These are phyloP conservation scores for Saccharomyces hybrid DNA, from an alignment of 1,139 yeast genomes.

Conservation along the genomic window DNA sequence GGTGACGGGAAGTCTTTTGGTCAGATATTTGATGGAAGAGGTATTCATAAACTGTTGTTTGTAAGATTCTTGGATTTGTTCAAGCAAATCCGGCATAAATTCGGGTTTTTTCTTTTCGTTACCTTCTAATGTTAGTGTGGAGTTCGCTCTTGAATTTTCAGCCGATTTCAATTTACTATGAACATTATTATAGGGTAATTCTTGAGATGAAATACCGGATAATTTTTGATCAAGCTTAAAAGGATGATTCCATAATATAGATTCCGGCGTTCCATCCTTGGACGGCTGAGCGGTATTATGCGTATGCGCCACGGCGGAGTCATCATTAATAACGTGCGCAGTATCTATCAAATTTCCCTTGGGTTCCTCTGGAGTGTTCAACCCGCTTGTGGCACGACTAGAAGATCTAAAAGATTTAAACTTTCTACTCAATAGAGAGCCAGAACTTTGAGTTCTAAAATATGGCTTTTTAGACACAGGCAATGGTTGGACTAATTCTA, in stretches of 20 bases:
- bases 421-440: conserved; percentile 24
- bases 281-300: conserved; percentile 5
- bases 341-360: not conserved
- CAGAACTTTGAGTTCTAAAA: conserved; percentile 23
- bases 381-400: conserved; percentile 5
- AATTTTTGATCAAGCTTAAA: not conserved
- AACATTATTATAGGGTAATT: conserved; percentile 1
- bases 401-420: conserved; percentile 22
- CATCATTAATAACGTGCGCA: conserved; percentile 2
- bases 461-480: conserved; percentile 6
- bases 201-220: not conserved
- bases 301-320: conserved; percentile 6
- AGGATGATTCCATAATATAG: conserved; percentile 4
- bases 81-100: conserved; percentile 22
- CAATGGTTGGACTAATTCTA: conserved; percentile 2
- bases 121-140: conserved; percentile 5
- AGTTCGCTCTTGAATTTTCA: conserved; percentile 6
- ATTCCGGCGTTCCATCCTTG: conserved; percentile 3
- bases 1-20: conserved; percentile 24
- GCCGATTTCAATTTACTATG: conserved; percentile 7
- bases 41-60: conserved; percentile 17
- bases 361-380: conserved; percentile 1
- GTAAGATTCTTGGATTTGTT: conserved; percentile 21
- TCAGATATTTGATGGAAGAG: conserved; percentile 23
- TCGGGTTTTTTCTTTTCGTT: conserved; percentile 6